Evolutionary conservation across 2,329 filamentous ascomycete species (phyloP).

Genomic region (Trichocomaceae sp.): DNA sequence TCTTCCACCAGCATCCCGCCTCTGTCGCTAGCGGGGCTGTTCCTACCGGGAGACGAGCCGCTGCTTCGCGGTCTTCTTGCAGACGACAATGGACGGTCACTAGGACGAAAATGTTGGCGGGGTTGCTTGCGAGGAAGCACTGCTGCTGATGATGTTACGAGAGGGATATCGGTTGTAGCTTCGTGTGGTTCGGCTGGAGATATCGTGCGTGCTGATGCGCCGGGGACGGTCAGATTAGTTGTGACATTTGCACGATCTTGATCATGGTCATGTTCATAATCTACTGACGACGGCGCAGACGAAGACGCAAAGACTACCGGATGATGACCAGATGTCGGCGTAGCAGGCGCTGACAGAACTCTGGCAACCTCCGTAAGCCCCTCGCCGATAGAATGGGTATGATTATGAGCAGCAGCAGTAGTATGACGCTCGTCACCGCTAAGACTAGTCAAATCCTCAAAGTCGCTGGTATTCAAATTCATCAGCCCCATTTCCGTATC

Average conservation of each 20-base stretch:
- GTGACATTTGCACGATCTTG: not conserved
- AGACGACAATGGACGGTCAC: constrained; percentile 6
- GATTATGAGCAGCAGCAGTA: not conserved
- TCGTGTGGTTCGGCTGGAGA: not conserved
- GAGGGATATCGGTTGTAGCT: not conserved
- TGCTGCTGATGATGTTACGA: constrained; percentile 10
- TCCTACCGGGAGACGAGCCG: constrained; percentile 15
- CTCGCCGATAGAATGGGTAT: constrained; percentile 15
- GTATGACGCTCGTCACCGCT: constrained; percentile 8
- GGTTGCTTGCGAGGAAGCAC: constrained; percentile 2
- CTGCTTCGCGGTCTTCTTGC: constrained; percentile 7
- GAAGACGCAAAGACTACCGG: not conserved
- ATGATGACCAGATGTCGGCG: constrained; percentile 12
- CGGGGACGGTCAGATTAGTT: constrained; percentile 11
- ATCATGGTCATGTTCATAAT: not conserved
- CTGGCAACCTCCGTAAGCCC: constrained; percentile 19
- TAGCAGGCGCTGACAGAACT: constrained; percentile 15
- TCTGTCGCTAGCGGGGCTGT: constrained; percentile 11
- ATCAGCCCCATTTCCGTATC: constrained; percentile 12
- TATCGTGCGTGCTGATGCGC: not conserved
- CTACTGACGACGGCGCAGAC: not conserved
- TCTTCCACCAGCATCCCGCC: constrained; percentile 21
- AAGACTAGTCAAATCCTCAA: constrained; percentile 2
- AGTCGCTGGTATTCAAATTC: constrained; percentile 1
- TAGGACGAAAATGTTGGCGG: not conserved